Evolutionary conservation across 2,329 filamentous ascomycete species (phyloP).

Genomic region (Coniochaeta pulveracea): DNA sequence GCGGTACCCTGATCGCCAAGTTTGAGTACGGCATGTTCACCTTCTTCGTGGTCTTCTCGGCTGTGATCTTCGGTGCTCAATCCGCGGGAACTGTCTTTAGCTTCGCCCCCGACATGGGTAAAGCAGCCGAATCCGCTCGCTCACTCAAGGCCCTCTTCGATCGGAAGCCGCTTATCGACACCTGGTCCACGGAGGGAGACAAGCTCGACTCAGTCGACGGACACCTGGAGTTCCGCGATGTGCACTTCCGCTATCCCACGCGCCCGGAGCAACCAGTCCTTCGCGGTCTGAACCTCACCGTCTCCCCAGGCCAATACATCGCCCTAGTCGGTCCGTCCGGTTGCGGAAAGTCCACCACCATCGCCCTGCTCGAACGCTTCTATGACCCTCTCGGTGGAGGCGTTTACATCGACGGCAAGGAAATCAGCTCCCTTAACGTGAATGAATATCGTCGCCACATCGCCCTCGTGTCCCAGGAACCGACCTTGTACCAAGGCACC

Average conservation of each 20-base stretch:
- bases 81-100: conserved; percentile 84
- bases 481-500: conserved; percentile 86
- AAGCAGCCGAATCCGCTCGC: conserved; percentile 74
- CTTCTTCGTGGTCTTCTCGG: conserved; percentile 85
- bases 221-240: conserved; percentile 76
- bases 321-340: conserved; percentile 90
- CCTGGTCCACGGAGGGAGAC: conserved; percentile 63
- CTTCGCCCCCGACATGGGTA: conserved; percentile 86
- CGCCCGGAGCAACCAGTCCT: conserved; percentile 87
- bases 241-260: conserved; percentile 91
- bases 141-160: conserved; percentile 79
- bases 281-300: conserved; percentile 64
- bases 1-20: conserved; percentile 62
- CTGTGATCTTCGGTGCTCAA: conserved; percentile 84
- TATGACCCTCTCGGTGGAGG: conserved; percentile 79
- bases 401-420: conserved; percentile 71
- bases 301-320: conserved; percentile 71
- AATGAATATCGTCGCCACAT: conserved; percentile 77
- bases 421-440: conserved; percentile 71
- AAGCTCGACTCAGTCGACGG: conserved; percentile 56
- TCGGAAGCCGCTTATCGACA: conserved; percentile 68
- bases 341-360: conserved; percentile 89
- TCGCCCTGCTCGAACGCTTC: conserved; percentile 85
- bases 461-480: conserved; percentile 86
- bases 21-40: conserved; percentile 67